Evolutionary conservation across 2,329 filamentous ascomycete genomes (phyloP).

Genomic region (Hymenoscyphus occultus): DNA sequence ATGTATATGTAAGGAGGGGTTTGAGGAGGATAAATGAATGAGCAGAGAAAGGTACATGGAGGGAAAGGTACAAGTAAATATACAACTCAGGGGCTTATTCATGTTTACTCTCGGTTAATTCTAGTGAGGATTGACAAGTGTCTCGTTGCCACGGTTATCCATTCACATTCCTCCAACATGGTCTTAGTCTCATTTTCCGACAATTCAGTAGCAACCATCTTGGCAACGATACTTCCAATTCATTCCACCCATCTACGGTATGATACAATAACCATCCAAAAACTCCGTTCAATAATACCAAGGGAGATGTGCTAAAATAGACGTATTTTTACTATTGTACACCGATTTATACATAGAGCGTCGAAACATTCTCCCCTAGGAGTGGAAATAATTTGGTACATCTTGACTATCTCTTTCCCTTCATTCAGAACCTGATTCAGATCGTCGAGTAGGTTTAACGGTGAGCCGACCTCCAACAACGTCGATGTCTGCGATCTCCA

Average conservation of each 20-base stretch:
- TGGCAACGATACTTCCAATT: neutral
- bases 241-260: neutral
- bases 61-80: neutral
- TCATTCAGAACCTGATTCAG: neutral
- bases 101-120: constrained; percentile 1
- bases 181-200: neutral
- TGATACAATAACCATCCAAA: neutral
- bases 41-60: neutral
- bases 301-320: neutral
- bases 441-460: constrained; percentile 2
- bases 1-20: neutral
- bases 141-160: neutral
- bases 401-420: neutral
- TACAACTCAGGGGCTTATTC: neutral
- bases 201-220: neutral
- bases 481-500: constrained; percentile 10
- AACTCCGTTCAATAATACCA: neutral
- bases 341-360: neutral
- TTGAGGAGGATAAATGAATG: neutral
- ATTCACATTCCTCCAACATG: neutral
- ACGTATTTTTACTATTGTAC: neutral
- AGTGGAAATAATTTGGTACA: neutral
- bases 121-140: neutral
- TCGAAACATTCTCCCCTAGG: neutral
- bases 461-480: constrained; percentile 1